Evolutionary conservation across 2,329 filamentous ascomycete genomes (phyloP).

Genomic region (Dactylellina drechsleri): DNA sequence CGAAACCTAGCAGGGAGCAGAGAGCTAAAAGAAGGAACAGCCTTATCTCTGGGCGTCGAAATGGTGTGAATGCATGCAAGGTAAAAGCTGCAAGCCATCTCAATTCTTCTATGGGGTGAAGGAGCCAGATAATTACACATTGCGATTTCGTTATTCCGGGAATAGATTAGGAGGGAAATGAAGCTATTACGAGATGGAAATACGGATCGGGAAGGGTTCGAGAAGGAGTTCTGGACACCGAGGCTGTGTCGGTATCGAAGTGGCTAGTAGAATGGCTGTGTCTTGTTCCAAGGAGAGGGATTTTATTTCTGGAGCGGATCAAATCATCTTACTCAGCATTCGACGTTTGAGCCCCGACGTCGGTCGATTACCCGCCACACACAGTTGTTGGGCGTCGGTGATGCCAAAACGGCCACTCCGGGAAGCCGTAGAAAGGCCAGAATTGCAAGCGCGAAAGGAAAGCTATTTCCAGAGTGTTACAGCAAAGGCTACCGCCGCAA

Average conservation of each 20-base stretch:
- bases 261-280: constrained; percentile 53
- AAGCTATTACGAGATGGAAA: constrained; percentile 55
- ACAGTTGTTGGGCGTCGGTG: background rate
- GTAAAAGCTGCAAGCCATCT: constrained; percentile 24
- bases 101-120: constrained; percentile 22
- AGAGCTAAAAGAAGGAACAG: constrained; percentile 30
- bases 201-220: constrained; percentile 51
- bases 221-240: constrained; percentile 20
- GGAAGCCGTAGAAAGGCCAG: background rate
- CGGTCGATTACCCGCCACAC: constrained; percentile 19
- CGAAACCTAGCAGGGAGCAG: constrained; percentile 38
- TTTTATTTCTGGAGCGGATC: constrained; percentile 4
- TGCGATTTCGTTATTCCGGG: constrained; percentile 46
- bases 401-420: background rate
- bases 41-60: constrained; percentile 46
- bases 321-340: constrained; percentile 32
- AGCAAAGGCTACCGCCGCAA: constrained; percentile 27
- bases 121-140: constrained; percentile 46
- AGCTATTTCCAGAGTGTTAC: constrained; percentile 27
- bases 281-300: constrained; percentile 27
- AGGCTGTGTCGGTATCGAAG: constrained; percentile 1
- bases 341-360: background rate
- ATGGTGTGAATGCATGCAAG: constrained; percentile 7
- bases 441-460: background rate
- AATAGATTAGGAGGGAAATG: constrained; percentile 34